Evolutionary conservation across 352 stramenopile species (phyloP).

Genomic region (Phytophthora vignae): DNA sequence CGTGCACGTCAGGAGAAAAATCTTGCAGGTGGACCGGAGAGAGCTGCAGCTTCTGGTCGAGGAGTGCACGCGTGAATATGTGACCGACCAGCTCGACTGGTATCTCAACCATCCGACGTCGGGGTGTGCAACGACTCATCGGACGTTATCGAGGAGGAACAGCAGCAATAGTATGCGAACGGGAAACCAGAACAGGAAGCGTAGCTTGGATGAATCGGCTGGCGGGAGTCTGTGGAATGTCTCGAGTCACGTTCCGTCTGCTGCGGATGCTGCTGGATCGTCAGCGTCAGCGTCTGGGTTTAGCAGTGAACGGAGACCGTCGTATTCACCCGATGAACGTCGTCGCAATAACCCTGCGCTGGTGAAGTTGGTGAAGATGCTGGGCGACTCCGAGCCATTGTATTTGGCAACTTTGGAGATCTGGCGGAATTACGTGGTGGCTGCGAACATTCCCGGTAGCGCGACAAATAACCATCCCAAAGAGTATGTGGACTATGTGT

Average conservation of each 20-base stretch:
- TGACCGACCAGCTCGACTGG: conserved; percentile 71
- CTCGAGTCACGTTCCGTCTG: conserved; percentile 71
- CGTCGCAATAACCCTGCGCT: conserved; percentile 74
- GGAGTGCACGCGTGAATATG: conserved; percentile 78
- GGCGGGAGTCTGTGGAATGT: conserved; percentile 71
- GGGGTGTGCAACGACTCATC: conserved; percentile 17
- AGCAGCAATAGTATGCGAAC: conserved; percentile 31
- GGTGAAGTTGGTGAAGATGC: conserved; percentile 75
- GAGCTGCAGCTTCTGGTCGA: conserved; percentile 82
- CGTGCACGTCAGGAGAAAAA: conserved; percentile 85
- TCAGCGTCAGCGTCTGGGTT: conserved; percentile 33
- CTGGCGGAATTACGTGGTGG: conserved; percentile 75
- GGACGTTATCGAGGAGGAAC: conserved; percentile 31
- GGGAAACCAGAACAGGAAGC: conserved; percentile 34
- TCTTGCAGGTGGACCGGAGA: conserved; percentile 73
- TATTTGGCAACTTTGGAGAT: conserved; percentile 86
- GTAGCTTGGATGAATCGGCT: conserved; percentile 41
- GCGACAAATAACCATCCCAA: conserved; percentile 65
- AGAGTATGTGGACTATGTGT: conserved; percentile 87
- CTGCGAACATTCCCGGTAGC: conserved; percentile 71
- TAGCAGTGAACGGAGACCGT: conserved; percentile 39
- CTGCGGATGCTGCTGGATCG: conserved; percentile 32
- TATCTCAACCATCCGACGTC: conserved; percentile 62
- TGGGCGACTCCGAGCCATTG: conserved; percentile 84
- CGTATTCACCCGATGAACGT: conserved; percentile 66